phyloP scores from a whole-genome alignment of 495 filamentous ascomycete species.

The Penicillium mononematosum region DNA sequence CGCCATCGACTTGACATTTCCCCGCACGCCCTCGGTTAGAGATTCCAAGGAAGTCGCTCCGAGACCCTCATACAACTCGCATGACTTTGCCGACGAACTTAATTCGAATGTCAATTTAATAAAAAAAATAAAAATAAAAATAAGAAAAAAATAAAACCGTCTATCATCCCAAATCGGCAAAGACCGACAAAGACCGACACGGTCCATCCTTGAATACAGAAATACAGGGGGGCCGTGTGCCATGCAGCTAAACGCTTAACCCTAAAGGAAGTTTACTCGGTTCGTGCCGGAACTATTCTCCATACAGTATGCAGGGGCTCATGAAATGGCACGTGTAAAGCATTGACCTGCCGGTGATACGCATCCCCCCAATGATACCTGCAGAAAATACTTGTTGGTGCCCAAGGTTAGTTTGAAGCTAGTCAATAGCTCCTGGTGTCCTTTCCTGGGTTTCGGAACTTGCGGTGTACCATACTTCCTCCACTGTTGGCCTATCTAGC shows the following conservation, averaged over 20 bases:
- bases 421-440: not conserved
- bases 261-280: slow-evolving; percentile 2
- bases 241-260: slow-evolving; percentile 10
- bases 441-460: not conserved
- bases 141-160: not conserved
- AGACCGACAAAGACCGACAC: not conserved
- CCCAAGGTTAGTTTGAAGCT: not conserved
- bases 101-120: not conserved
- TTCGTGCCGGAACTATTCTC: slow-evolving; percentile 12
- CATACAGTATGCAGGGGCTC: slow-evolving; percentile 5
- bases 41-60: not conserved
- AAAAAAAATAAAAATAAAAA: not conserved
- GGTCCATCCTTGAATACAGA: not conserved
- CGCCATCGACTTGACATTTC: slow-evolving; percentile 1
- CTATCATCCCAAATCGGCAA: not conserved
- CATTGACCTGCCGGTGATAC: not conserved
- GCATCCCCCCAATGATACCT: not conserved
- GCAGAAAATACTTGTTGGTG: not conserved
- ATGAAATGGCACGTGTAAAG: not conserved
- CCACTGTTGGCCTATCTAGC: not conserved
- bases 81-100: not conserved
- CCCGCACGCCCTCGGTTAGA: slow-evolving; percentile 11
- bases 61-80: not conserved
- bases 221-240: not conserved
- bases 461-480: not conserved